Evolutionary conservation across 176 grass and related monocot genomes (phyloP).

Genomic region (Avena sativa): DNA sequence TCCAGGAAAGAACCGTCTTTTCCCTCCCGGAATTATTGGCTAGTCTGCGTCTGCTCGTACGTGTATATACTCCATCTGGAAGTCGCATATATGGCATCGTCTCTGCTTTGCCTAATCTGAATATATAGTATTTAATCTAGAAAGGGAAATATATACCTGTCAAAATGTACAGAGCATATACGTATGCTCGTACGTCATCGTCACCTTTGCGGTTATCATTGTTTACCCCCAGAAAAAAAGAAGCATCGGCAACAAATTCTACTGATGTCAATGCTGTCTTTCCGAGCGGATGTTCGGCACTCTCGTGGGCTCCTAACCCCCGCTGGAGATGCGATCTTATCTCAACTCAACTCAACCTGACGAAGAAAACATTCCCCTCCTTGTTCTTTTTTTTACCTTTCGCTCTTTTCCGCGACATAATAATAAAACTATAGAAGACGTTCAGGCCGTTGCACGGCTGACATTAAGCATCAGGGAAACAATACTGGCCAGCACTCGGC

Average conservation of each 20-base stretch:
- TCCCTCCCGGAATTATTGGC: background rate
- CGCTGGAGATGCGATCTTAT: slow-evolving; percentile 48
- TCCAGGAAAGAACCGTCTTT: slow-evolving; percentile 21
- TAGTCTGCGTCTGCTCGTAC: background rate
- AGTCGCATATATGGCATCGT: background rate
- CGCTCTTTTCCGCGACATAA: slow-evolving; percentile 25
- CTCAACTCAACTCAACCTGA: slow-evolving; percentile 33
- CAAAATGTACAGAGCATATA: slow-evolving; percentile 4
- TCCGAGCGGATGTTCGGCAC: slow-evolving; percentile 7
- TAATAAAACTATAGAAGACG: slow-evolving; percentile 38
- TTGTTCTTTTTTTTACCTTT: background rate
- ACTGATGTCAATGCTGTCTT: slow-evolving; percentile 25
- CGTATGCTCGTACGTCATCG: background rate
- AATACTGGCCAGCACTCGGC: slow-evolving; percentile 47
- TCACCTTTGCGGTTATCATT: background rate
- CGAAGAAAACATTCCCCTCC: slow-evolving; percentile 45
- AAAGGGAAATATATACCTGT: background rate
- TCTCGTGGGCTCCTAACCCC: slow-evolving; percentile 25
- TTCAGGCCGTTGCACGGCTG: slow-evolving; percentile 27
- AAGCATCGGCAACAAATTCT: slow-evolving; percentile 6
- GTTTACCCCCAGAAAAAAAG: background rate
- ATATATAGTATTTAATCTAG: background rate
- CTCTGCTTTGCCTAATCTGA: background rate
- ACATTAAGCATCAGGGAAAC: background rate
- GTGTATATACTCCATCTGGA: background rate